Conservation (phyloP, 73 alveolate genomes). For the Tetrahymena malaccensis region DNA sequence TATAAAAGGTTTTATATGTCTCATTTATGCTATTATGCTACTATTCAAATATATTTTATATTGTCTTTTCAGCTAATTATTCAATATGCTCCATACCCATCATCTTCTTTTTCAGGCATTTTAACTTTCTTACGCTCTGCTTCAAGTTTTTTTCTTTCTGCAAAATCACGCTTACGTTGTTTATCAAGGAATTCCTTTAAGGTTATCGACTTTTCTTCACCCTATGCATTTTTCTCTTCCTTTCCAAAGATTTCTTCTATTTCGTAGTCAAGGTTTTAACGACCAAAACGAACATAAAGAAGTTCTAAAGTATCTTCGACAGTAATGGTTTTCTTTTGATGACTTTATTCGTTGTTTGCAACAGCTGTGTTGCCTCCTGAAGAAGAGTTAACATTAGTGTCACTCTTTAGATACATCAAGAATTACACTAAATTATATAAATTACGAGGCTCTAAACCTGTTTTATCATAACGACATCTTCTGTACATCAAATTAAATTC, state of each 20-base stretch:
- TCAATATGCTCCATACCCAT: background rate
- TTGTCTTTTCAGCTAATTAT: background rate
- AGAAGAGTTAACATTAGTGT: background rate
- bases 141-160: slow-evolving; percentile 20
- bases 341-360: slow-evolving; percentile 15
- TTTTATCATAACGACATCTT: slow-evolving; percentile 58
- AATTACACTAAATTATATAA: slow-evolving; percentile 53
- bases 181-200: slow-evolving; percentile 10
- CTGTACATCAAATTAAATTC: slow-evolving; percentile 65
- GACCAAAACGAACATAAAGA: slow-evolving; percentile 54
- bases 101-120: slow-evolving; percentile 12
- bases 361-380: background rate
- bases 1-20: background rate
- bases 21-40: background rate
- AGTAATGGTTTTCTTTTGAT: slow-evolving; percentile 53
- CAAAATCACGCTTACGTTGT: slow-evolving; percentile 14
- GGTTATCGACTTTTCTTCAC: slow-evolving; percentile 25
- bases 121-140: slow-evolving; percentile 21
- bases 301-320: slow-evolving; percentile 70
- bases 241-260: slow-evolving; percentile 32
- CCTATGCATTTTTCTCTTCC: slow-evolving; percentile 41
- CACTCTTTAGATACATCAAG: slow-evolving; percentile 42
- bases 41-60: background rate
- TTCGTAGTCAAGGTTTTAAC: slow-evolving; percentile 28
- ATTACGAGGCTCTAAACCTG: slow-evolving; percentile 63